Evolutionary conservation across 192 early-diverging fungal species (phyloP), one percentile per base, ranked within the genome.

Genomic region (Martensiomyces pterosporus): DNA sequence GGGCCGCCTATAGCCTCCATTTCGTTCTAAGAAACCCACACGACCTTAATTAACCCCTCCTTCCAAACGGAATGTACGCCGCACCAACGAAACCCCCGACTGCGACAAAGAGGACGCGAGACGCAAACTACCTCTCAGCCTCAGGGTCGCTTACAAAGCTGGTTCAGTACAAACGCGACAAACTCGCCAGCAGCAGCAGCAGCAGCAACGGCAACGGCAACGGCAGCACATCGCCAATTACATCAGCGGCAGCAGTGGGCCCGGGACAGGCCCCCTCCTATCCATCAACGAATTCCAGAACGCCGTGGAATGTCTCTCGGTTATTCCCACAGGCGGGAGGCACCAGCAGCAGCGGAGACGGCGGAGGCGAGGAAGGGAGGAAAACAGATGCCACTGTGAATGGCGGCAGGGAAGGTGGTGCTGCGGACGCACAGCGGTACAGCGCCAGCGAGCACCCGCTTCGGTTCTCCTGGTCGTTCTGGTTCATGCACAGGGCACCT

Each of bases 401-500:
- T 21, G 32, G 10, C 1, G 2, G 13, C 27, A 51, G 17, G 29
- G n/a, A n/a, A n/a, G n/a, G n/a, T n/a, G n/a, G n/a, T n/a, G n/a
- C n/a, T n/a, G n/a, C n/a, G n/a, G n/a, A n/a, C n/a, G n/a, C n/a
- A n/a, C n/a, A n/a, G n/a, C n/a, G n/a, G n/a, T n/a, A n/a, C n/a
- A 12, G 6, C 29, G 29, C 21, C 41, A 47, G 41, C 43, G 57
- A 60, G 39, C 88, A 89, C 40, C 81, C 85, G 33, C 74, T 94
- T 51, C 83, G 78, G 32, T 87, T 80, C 50, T 76, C 86, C 8
- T 94, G 92, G 92, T 85, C 90, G 21, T 91, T 92, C 68, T 94
- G 88, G 88, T 93, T 89, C 50, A 93, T 94, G 88, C 91, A 93
- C 76, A 85, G 92, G 24, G 76, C 83, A 24, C 89, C 91, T 2